These are phyloP conservation scores for Trypanosomatidae sp. DNA, from an alignment of 208 protist genomes.

Conservation along the genomic window DNA sequence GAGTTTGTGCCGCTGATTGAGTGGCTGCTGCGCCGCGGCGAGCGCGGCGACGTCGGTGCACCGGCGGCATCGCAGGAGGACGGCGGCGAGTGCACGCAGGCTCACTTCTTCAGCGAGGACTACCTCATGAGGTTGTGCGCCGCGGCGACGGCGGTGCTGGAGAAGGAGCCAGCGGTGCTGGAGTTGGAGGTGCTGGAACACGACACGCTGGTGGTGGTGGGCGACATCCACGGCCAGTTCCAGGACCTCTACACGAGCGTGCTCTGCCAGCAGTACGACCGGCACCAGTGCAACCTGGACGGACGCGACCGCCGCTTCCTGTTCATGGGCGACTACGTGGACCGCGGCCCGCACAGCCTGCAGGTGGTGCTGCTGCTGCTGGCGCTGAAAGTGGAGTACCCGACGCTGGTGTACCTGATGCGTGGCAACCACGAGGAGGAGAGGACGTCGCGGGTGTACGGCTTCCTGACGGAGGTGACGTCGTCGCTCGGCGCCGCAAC, in stretches of 20 bases:
- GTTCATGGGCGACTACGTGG: slow-evolving; percentile 99
- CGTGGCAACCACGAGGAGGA: slow-evolving; percentile 89
- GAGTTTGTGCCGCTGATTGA: slow-evolving; percentile 35
- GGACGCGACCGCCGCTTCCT: slow-evolving; percentile 63
- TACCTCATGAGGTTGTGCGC: slow-evolving; percentile 39
- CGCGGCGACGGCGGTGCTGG: slow-evolving; percentile 36
- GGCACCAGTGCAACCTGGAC: slow-evolving; percentile 27
- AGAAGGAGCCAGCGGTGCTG: slow-evolving; percentile 37
- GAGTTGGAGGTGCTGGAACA: slow-evolving; percentile 29
- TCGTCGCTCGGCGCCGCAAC: slow-evolving; percentile 38
- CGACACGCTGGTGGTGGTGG: slow-evolving; percentile 75
- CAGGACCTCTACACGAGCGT: slow-evolving; percentile 63
- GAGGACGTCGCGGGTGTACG: slow-evolving; percentile 75
- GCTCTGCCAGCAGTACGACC: slow-evolving; percentile 63
- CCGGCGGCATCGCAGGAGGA: background rate
- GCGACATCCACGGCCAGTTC: slow-evolving; percentile 85
- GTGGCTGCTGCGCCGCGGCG: slow-evolving; percentile 28
- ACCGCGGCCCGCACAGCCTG: slow-evolving; percentile 69
- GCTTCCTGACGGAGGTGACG: slow-evolving; percentile 54
- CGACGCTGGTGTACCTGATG: slow-evolving; percentile 70
- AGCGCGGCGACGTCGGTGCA: slow-evolving; percentile 10
- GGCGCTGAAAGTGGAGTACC: slow-evolving; percentile 84
- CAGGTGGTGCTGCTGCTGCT: slow-evolving; percentile 74
- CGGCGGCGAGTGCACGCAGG: slow-evolving; percentile 2
- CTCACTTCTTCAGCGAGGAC: slow-evolving; percentile 27